These are phyloP conservation scores for Stephania japonica DNA, from an alignment of 164 flowering plant genomes.

Conservation along the genomic window DNA sequence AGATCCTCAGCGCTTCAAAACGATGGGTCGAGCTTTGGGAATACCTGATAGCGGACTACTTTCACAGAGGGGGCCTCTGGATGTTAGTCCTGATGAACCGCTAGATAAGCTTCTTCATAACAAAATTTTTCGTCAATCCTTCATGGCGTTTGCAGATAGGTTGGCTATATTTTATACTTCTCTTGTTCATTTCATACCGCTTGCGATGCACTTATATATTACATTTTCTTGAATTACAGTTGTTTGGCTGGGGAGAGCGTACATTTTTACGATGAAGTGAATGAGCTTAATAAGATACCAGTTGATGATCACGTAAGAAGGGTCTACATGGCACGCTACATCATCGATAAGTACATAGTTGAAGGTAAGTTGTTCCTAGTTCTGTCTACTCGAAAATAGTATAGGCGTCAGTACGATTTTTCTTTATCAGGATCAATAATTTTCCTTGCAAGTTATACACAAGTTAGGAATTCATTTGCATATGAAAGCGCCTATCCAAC, in stretches of 20 bases:
- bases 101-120: conserved; percentile 69
- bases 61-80: conserved; percentile 28
- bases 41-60: conserved; percentile 64
- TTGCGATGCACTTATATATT: neutral
- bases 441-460: neutral
- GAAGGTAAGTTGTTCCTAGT: conserved; percentile 38
- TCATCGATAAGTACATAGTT: conserved; percentile 61
- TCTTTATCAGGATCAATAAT: neutral
- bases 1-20: conserved; percentile 31
- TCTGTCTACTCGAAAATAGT: neutral
- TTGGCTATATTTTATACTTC: conserved; percentile 12
- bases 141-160: conserved; percentile 91
- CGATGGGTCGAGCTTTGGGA: conserved; percentile 82
- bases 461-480: neutral
- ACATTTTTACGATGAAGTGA: conserved; percentile 73
- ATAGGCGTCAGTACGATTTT: neutral
- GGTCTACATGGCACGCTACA: conserved; percentile 86
- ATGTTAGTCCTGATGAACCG: conserved; percentile 55
- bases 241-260: conserved; percentile 91
- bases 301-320: conserved; percentile 55
- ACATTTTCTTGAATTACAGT: conserved; percentile 29
- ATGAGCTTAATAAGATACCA: conserved; percentile 61
- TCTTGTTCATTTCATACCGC: neutral
- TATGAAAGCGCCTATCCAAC: neutral
- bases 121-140: conserved; percentile 68